phyloP scores from a whole-genome alignment of 169 alveolate genomes.

The Plasmodium inui region DNA sequence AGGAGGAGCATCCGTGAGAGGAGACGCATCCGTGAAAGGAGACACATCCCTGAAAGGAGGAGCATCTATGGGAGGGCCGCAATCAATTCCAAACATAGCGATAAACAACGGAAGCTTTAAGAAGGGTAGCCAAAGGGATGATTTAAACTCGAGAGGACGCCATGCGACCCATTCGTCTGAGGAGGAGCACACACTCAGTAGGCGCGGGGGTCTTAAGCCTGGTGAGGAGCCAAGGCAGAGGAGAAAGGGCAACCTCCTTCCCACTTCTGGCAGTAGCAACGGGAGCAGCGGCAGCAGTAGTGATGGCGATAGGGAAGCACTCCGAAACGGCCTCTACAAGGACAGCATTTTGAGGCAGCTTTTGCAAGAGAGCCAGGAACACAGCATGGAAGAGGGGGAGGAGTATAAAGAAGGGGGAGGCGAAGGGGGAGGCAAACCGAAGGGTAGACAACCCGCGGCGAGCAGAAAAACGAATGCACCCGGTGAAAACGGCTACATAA shows the following conservation, averaged over 20 bases:
- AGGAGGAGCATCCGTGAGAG: not conserved
- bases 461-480: not conserved
- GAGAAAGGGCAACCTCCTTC: not conserved
- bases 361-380: not conserved
- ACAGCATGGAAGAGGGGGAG: not conserved
- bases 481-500: not conserved
- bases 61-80: not conserved
- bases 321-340: not conserved
- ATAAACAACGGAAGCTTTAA: not conserved
- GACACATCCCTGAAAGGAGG: not conserved
- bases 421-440: not conserved
- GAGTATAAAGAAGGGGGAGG: not conserved
- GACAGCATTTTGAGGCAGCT: not conserved
- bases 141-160: not conserved
- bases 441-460: not conserved
- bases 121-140: not conserved
- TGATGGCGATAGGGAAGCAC: not conserved
- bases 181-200: not conserved
- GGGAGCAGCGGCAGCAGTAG: not conserved
- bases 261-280: not conserved
- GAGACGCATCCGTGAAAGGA: not conserved
- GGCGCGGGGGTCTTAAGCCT: not conserved
- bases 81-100: not conserved
- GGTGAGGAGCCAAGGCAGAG: not conserved
- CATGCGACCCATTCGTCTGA: not conserved